phyloP scores from a whole-genome alignment of 73 alveolate genomes.

The Symbiodinium pilosum region DNA sequence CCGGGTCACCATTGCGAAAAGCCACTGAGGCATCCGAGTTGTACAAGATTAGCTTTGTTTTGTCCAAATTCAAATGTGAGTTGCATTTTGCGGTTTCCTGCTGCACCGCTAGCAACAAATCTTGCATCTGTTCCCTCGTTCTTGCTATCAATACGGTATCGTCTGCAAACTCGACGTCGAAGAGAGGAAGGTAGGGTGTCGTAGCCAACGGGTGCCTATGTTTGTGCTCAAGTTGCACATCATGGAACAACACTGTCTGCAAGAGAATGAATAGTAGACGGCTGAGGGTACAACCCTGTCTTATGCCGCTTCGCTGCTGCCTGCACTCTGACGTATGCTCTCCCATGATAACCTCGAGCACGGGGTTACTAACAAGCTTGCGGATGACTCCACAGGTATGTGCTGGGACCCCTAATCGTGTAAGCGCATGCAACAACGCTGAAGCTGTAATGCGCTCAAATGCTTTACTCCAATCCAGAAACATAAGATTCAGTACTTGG shows the following conservation, averaged over 20 bases:
- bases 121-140: neutral
- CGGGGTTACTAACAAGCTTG: neutral
- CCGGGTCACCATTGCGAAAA: neutral
- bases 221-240: neutral
- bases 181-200: slow-evolving; percentile 6
- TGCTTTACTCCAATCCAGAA: slow-evolving; percentile 29
- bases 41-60: neutral
- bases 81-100: slow-evolving; percentile 24
- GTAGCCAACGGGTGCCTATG: slow-evolving; percentile 11
- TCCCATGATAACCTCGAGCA: neutral
- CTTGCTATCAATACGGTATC: neutral
- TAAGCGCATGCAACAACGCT: neutral
- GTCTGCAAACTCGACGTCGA: slow-evolving; percentile 40
- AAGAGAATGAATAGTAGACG: slow-evolving; percentile 2
- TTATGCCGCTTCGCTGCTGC: slow-evolving; percentile 8
- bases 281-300: slow-evolving; percentile 20
- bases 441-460: slow-evolving; percentile 3
- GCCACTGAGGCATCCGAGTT: neutral
- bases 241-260: slow-evolving; percentile 29
- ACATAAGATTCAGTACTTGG: neutral
- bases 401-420: neutral
- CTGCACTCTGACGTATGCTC: neutral
- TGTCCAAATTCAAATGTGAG: neutral
- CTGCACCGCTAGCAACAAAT: neutral
- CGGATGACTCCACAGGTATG: neutral